phyloP scores from a whole-genome alignment of 2,329 filamentous ascomycete species.

The Lomentospora prolificans region DNA sequence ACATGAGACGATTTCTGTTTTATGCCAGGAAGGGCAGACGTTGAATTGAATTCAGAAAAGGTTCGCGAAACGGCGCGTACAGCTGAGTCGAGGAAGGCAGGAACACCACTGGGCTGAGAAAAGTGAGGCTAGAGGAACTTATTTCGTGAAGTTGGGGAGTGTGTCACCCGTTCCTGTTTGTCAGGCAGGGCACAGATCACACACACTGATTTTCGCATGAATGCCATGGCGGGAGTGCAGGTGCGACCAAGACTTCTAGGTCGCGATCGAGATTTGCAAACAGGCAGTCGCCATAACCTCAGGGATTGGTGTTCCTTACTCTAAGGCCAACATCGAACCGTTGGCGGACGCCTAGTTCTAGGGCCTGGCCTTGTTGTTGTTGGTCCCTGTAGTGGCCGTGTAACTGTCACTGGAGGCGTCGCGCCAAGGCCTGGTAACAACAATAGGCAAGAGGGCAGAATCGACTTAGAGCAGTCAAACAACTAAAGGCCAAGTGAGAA shows the following conservation, averaged over 20 bases:
- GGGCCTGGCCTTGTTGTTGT: not conserved
- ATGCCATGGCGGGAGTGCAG: not conserved
- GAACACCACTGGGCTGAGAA: not conserved
- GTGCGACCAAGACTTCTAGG: not conserved
- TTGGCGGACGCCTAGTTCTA: not conserved
- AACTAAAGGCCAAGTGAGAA: too few relatives aligned
- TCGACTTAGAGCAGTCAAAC: too few relatives aligned
- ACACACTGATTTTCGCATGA: not conserved
- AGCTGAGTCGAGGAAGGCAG: not conserved
- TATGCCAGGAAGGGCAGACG: not conserved
- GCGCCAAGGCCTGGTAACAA: too few relatives aligned
- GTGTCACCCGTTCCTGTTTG: conserved; percentile 1
- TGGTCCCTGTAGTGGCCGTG: not conserved
- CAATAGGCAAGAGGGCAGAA: too few relatives aligned
- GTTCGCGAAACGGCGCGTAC: not conserved
- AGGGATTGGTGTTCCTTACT: conserved; percentile 15
- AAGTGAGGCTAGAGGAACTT: not conserved
- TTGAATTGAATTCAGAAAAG: not conserved
- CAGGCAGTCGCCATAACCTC: not conserved
- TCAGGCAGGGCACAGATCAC: not conserved
- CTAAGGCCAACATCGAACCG: conserved; percentile 18
- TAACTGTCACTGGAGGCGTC: too few relatives aligned
- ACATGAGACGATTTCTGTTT: not conserved
- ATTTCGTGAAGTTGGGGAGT: not conserved
- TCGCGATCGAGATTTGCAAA: not conserved